Percentiles rank a stretch among this genome's conserved stretches.
Evolutionary conservation across 2,329 filamentous ascomycete genomes (phyloP).

Genomic region (Moelleriella libera): DNA sequence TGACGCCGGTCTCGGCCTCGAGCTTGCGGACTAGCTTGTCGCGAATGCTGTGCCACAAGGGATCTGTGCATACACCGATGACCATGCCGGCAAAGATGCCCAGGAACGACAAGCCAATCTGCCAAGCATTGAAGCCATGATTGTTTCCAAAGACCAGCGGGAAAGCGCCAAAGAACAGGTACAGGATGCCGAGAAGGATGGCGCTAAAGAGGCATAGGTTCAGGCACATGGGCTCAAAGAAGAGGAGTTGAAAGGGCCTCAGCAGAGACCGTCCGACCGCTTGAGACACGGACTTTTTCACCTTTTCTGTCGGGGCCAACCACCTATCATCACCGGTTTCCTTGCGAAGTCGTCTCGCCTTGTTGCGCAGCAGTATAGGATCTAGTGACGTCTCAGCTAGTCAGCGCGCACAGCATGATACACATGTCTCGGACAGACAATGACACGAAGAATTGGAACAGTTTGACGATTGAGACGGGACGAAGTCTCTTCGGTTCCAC

Average conservation of each 20-base stretch:
- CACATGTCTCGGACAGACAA: too few relatives aligned
- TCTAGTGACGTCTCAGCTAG: constrained; percentile 18
- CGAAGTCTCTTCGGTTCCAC: too few relatives aligned
- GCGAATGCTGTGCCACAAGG: constrained; percentile 51
- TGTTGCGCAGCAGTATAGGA: constrained; percentile 56
- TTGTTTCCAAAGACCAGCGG: constrained; percentile 61
- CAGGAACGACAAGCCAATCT: constrained; percentile 67
- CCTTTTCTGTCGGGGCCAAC: constrained; percentile 63
- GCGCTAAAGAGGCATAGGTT: constrained; percentile 72
- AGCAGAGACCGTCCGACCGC: constrained; percentile 46
- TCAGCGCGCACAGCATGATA: background rate
- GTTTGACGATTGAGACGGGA: too few relatives aligned
- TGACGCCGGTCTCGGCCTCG: constrained; percentile 32
- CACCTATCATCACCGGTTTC: constrained; percentile 68
- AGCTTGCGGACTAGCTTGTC: constrained; percentile 39
- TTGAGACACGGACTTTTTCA: constrained; percentile 48
- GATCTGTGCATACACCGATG: constrained; percentile 44
- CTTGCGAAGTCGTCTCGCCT: constrained; percentile 54
- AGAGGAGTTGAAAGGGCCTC: constrained; percentile 66
- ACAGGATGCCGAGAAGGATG: constrained; percentile 74
- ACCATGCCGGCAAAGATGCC: constrained; percentile 58
- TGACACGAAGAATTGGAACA: too few relatives aligned
- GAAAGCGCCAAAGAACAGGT: constrained; percentile 86
- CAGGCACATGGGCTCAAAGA: constrained; percentile 75
- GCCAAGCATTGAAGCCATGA: constrained; percentile 66